Evolutionary conservation across 192 early-diverging fungal species (phyloP).

Genomic region (Phlyctochytrium planicorne): DNA sequence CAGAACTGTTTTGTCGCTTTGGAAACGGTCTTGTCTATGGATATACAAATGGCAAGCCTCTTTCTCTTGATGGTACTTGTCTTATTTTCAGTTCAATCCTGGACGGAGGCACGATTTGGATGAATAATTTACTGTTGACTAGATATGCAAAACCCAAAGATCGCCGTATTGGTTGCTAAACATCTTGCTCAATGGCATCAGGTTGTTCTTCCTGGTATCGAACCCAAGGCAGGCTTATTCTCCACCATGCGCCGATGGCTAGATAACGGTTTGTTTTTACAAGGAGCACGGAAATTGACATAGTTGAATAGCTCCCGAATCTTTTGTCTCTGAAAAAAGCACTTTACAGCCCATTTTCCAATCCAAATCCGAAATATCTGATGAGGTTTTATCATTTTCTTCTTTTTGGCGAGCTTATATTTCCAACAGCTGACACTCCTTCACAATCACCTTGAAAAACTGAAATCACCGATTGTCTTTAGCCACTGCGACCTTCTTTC

Average conservation of each 20-base stretch:
- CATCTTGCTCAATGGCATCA: constrained; percentile 82
- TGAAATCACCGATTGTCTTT: constrained; percentile 82
- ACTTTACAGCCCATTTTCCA: constrained; percentile 23
- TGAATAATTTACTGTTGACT: no score
- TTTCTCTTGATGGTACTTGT: constrained; percentile 11
- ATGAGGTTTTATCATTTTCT: no score
- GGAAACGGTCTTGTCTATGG: constrained; percentile 93
- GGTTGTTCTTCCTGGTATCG: constrained; percentile 47
- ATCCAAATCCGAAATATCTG: neutral
- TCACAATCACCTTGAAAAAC: constrained; percentile 15
- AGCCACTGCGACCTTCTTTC: constrained; percentile 91
- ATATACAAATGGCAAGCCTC: constrained; percentile 54
- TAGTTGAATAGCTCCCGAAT: constrained; percentile 16
- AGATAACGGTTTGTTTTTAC: constrained; percentile 46
- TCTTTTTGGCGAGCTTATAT: neutral
- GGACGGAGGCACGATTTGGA: no score
- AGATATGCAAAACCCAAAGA: constrained; percentile 75
- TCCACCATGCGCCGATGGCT: constrained; percentile 73
- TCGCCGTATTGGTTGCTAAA: constrained; percentile 73
- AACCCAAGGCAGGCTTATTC: constrained; percentile 58
- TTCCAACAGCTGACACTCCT: neutral
- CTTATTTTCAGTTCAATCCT: no score
- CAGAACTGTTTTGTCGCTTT: constrained; percentile 78
- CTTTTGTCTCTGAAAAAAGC: constrained; percentile 45
- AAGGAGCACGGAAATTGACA: neutral